Evolutionary conservation across 805 yeast genomes (phyloP), one percentile per base, ranked within the genome.

Genomic region (Ascoidea rubescens): DNA sequence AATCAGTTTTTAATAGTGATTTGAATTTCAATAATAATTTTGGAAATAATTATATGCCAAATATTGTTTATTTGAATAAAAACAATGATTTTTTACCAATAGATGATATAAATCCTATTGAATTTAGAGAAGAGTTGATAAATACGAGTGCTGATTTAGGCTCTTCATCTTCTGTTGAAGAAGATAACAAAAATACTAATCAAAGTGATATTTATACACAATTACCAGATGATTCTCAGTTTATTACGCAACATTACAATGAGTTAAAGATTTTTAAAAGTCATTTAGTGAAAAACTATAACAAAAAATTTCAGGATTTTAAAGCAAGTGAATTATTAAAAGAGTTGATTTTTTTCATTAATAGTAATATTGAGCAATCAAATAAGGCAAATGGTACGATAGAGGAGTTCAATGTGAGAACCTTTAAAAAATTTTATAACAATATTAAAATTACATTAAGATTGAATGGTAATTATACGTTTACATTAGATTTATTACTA

Each of bases 401-500:
- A 21, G 60, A 58, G 48, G 53, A 57, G 48, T 47, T 64, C 5
- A 52, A 54, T 5, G 52, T 62, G 12, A 63, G 64, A 46, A 58
- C 66, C 45, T 68, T 66, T 52, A 53, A 63, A 6, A 67, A 68
- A 49, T 70, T 76, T 53, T 60, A 72, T 5, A 63, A 64, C 37
- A 74, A 71, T 48, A 67, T 76, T 48, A 68, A 69, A 57, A 59
- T 70, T 53, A 67, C 80, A 42, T 62, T 76, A 47, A 63, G 65
- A 16, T 57, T 77, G 42, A 82, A 82, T 58, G 82, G 84, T 16
- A 83, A 82, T 1, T 75, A 79, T 57, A 69, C 82, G 1, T 75
- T 75, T 51, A 71, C 78, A 10, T 71, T 82, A 58, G 88, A 82
- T 58, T 68, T 82, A 1, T 60, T 82, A 46, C 59, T 78, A 21